A percentile compares a stretch with the other conserved stretches of the same genome.
phyloP scores from a whole-genome alignment of 345 rosid species.

The Brassica juncea region DNA sequence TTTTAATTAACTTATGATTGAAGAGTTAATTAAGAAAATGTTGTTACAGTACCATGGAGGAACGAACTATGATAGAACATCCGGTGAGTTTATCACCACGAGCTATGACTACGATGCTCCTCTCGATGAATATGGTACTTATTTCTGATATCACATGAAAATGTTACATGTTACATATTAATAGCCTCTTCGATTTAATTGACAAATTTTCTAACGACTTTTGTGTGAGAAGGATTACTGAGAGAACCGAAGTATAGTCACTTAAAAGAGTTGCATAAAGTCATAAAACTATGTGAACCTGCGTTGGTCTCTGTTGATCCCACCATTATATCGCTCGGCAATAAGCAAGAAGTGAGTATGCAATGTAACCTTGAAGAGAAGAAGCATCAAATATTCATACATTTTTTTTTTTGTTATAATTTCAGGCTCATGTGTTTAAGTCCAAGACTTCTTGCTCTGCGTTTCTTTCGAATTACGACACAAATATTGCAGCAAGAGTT shows the following conservation, averaged over 20 bases:
- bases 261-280: constrained; percentile 67
- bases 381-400: not conserved
- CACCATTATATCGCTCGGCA: constrained; percentile 52
- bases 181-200: not conserved
- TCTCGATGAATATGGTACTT: constrained; percentile 83
- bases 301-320: constrained; percentile 61
- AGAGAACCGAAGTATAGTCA: constrained; percentile 86
- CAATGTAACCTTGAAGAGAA: constrained; percentile 3
- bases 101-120: constrained; percentile 98
- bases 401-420: not conserved
- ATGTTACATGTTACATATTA: not conserved
- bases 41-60: constrained; percentile 87
- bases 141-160: not conserved
- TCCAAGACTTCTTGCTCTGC: constrained; percentile 68
- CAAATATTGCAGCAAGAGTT: constrained; percentile 49
- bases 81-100: constrained; percentile 81
- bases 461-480: constrained; percentile 69
- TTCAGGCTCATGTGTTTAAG: constrained; percentile 73
- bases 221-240: constrained; percentile 53
- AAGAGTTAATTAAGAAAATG: constrained; percentile 2
- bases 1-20: not conserved
- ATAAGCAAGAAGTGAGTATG: constrained; percentile 62
- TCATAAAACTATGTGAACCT: constrained; percentile 68
- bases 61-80: constrained; percentile 88
- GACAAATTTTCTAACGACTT: not conserved